Percentiles rank a stretch among this genome's conserved stretches.
Conservation (phyloP, 495 filamentous ascomycete genomes). For the Barbatosphaeria neglecta region DNA sequence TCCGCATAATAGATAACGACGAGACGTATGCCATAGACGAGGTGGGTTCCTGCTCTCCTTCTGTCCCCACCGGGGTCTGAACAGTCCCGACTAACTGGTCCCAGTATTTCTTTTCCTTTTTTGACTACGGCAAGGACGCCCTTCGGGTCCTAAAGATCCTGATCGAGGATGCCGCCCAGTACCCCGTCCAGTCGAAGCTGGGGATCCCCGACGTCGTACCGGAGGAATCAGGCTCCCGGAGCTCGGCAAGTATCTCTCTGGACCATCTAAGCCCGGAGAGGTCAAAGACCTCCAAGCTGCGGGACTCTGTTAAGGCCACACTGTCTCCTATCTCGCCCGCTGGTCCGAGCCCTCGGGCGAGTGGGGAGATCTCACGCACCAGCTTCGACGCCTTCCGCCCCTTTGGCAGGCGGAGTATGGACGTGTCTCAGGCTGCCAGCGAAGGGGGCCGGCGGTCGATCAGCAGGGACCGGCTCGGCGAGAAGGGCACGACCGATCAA, state of each 20-base stretch:
- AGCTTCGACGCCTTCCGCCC: slow-evolving; percentile 31
- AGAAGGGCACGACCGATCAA: slow-evolving; percentile 37
- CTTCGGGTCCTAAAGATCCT: slow-evolving; percentile 65
- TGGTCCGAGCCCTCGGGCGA: slow-evolving; percentile 30
- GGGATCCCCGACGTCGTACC: slow-evolving; percentile 3
- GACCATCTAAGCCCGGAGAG: slow-evolving; percentile 1
- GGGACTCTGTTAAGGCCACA: slow-evolving; percentile 54
- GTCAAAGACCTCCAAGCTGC: slow-evolving; percentile 36
- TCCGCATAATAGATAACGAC: slow-evolving; percentile 80
- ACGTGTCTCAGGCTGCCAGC: slow-evolving; percentile 34
- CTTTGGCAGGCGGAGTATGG: slow-evolving; percentile 39
- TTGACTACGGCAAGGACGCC: slow-evolving; percentile 76
- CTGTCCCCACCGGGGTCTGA: neutral
- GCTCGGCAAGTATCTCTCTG: slow-evolving; percentile 2
- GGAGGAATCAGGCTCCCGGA: slow-evolving; percentile 2
- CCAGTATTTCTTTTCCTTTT: slow-evolving; percentile 95
- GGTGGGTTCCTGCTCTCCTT: slow-evolving; percentile 34
- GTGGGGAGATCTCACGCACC: slow-evolving; percentile 26
- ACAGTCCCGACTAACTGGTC: slow-evolving; percentile 10
- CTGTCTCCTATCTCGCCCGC: slow-evolving; percentile 42
- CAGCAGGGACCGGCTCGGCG: slow-evolving; percentile 24
- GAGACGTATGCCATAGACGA: slow-evolving; percentile 94
- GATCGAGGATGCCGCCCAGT: slow-evolving; percentile 51
- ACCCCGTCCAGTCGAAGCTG: slow-evolving; percentile 13
- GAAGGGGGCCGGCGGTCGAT: slow-evolving; percentile 38